These are phyloP conservation scores for Viola odorata DNA, from an alignment of 345 rosid species.

Conservation along the genomic window DNA sequence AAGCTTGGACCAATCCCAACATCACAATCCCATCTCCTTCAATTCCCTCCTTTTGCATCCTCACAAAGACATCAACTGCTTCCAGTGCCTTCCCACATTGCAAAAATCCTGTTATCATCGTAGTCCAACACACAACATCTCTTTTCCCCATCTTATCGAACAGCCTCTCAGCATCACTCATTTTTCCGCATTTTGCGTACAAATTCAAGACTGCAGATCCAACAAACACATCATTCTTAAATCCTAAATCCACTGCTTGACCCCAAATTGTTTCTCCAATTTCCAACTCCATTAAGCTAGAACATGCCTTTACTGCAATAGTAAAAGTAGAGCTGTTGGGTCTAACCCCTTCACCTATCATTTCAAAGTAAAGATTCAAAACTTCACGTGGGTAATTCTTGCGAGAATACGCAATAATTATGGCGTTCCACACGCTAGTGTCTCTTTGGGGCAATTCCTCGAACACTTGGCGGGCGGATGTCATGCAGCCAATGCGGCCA, in stretches of 20 bases:
- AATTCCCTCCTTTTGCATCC: slow-evolving; percentile 56
- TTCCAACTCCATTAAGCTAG: slow-evolving; percentile 35
- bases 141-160: slow-evolving; percentile 49
- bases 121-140: slow-evolving; percentile 67
- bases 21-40: slow-evolving; percentile 50
- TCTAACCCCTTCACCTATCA: slow-evolving; percentile 40
- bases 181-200: slow-evolving; percentile 47
- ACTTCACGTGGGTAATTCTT: slow-evolving; percentile 35
- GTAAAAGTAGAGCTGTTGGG: slow-evolving; percentile 82
- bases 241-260: slow-evolving; percentile 52
- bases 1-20: slow-evolving; percentile 66
- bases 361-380: slow-evolving; percentile 42
- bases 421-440: slow-evolving; percentile 48
- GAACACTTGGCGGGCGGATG: slow-evolving; percentile 48
- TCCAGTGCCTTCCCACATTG: slow-evolving; percentile 37
- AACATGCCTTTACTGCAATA: slow-evolving; percentile 60
- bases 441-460: slow-evolving; percentile 47
- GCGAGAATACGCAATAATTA: slow-evolving; percentile 53
- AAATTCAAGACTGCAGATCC: slow-evolving; percentile 70
- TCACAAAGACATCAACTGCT: slow-evolving; percentile 43
- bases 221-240: slow-evolving; percentile 55
- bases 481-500: slow-evolving; percentile 29
- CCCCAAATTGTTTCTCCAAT: slow-evolving; percentile 51
- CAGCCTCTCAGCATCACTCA: slow-evolving; percentile 43
- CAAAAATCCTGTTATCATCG: slow-evolving; percentile 63